Base-by-base conservation (phyloP, 805 yeast genomes). In the Blastobotrys terrestris region DNA sequence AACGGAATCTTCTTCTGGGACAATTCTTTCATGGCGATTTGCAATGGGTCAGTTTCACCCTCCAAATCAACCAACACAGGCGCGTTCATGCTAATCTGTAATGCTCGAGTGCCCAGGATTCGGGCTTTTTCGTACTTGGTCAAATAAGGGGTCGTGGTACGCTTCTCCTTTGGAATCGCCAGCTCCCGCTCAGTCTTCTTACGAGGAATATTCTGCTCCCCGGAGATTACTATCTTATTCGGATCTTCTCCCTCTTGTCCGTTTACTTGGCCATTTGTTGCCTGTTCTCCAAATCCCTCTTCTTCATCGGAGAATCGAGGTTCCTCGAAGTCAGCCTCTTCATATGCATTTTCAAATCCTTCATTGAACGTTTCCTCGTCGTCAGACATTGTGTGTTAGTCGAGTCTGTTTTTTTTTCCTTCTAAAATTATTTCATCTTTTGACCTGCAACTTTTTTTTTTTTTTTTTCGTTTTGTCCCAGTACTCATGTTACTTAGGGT, bases 31-130 rank as follows among this genome's bases (percentile, higher is more conserved):
- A 89, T 85, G 55, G 99, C 97, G 57, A 94, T 94, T 70, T 91
- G 97, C 66, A 94, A 76, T 13, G 99, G 99, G 69, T 94, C 99
- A 2, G 99, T 95, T 70, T 95, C 99, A 66, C 99, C 99, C 72
- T 94, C 99, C 54, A 94, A 81, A 66, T 95, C 99, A 43, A 94
- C 99, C 66, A 94, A 79, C 2, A 94, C 98, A 1, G 99, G 99
- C 1, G 99, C 99, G 67, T 94, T 94, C 87, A 94, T 87, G 22
- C 97, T 89, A 63, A 94, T 92, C 71, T 94, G 99, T 59, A 94
- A 75, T 1, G 99, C 99, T 63, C 99, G 80, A 8, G 99, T 94
- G 22, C 99, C 99, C 64, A 94, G 78, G 56, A 94, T 89, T 74
- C 99, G 82, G 5, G 99, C 99, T 63, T 97, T 81, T 76, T 94